These are phyloP conservation scores for Mycotypha africana DNA, from an alignment of 371 early-diverging fungal species.

Conservation along the genomic window DNA sequence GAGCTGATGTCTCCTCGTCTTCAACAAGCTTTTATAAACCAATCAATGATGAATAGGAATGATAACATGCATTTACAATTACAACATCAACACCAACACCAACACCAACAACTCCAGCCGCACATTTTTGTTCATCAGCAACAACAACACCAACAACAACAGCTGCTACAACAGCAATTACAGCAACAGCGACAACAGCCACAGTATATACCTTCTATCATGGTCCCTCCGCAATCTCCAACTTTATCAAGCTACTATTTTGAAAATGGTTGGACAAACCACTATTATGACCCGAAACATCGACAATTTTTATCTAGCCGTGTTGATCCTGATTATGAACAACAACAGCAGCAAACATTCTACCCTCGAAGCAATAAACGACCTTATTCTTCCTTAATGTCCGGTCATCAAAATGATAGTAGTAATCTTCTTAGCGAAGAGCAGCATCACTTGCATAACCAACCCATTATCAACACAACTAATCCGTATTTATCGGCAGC, in stretches of 20 bases:
- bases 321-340: constrained; percentile 28
- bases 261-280: constrained; percentile 45
- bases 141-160: constrained; percentile 13
- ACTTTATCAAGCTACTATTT: constrained; percentile 45
- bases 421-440: constrained; percentile 15
- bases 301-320: constrained; percentile 36
- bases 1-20: constrained; percentile 16
- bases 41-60: constrained; percentile 8
- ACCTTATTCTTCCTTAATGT: no score
- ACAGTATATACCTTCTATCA: constrained; percentile 29
- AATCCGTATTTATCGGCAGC: constrained; percentile 19
- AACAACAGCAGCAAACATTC: not conserved
- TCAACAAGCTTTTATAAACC: constrained; percentile 15
- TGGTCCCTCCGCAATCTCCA: constrained; percentile 48
- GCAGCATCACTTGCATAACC: constrained; percentile 5
- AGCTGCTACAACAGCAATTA: constrained; percentile 11
- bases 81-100: constrained; percentile 9
- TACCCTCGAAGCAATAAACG: no score
- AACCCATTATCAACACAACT: constrained; percentile 10
- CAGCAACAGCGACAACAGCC: constrained; percentile 1
- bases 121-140: no score
- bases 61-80: not conserved
- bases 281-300: constrained; percentile 38
- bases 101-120: constrained; percentile 7
- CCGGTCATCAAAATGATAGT: constrained; percentile 10